A percentile compares a stretch with the other conserved stretches of the same genome.
Conservation (phyloP, 2,329 filamentous ascomycete genomes). For the Monilinia fructigena region DNA sequence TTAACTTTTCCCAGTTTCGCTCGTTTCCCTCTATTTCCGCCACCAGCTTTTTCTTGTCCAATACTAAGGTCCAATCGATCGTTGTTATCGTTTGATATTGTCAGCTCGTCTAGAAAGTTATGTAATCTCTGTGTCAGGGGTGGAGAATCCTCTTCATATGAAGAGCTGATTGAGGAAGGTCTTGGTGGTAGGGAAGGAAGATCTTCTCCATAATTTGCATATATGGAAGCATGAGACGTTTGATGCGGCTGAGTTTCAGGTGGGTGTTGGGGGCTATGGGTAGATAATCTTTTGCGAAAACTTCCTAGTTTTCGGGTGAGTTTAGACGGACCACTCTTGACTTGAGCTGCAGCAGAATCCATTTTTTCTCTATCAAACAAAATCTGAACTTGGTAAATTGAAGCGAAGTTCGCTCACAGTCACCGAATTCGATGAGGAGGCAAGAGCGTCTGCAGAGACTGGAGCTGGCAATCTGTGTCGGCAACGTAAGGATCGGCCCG, state of each 20-base stretch:
- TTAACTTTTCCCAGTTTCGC: constrained; percentile 95
- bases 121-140: constrained; percentile 5
- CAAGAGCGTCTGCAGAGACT: constrained; percentile 31
- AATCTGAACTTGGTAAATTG: constrained; percentile 68
- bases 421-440: constrained; percentile 26
- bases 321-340: constrained; percentile 19
- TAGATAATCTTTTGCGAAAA: constrained; percentile 18
- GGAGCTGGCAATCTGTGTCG: constrained; percentile 64
- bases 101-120: constrained; percentile 12
- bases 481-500: constrained; percentile 72
- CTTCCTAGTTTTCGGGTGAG: constrained; percentile 27
- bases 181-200: constrained; percentile 33
- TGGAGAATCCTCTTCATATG: constrained; percentile 24
- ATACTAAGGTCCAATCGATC: constrained; percentile 68
- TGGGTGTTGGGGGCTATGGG: constrained; percentile 34
- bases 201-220: constrained; percentile 32
- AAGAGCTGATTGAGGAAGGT: constrained; percentile 27
- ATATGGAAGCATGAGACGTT: constrained; percentile 32
- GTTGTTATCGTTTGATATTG: constrained; percentile 34
- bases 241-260: constrained; percentile 29
- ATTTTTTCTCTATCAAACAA: constrained; percentile 43
- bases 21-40: constrained; percentile 78
- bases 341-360: constrained; percentile 17
- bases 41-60: constrained; percentile 80
- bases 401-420: constrained; percentile 81